phyloP scores from a whole-genome alignment of 257 asterid genomes.

The Linaria vulgaris region DNA sequence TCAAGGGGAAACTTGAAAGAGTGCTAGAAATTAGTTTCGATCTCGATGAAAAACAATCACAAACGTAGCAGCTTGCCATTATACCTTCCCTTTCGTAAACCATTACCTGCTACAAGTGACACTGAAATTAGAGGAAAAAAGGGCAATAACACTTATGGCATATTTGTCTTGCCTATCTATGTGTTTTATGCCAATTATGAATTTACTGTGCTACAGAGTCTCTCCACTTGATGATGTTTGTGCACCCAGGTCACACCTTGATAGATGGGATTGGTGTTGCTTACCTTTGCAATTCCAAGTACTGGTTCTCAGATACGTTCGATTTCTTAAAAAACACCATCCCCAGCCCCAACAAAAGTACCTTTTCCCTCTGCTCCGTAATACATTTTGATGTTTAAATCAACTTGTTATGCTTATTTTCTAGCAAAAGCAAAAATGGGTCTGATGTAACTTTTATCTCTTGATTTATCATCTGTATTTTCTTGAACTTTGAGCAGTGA shows the following conservation, averaged over 20 bases:
- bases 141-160: background rate
- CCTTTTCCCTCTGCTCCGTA: too few relatives aligned
- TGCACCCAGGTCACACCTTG: background rate
- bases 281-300: background rate
- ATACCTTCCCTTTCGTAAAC: background rate
- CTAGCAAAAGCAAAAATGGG: too few relatives aligned
- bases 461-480: background rate
- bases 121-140: background rate
- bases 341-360: conserved; percentile 1
- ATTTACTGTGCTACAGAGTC: background rate
- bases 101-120: background rate
- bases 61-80: background rate
- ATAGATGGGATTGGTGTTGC: too few relatives aligned
- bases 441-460: too few relatives aligned
- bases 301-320: background rate
- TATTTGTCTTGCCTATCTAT: background rate
- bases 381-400: too few relatives aligned
- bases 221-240: background rate
- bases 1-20: too few relatives aligned
- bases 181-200: background rate
- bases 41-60: background rate
- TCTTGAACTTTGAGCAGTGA: background rate
- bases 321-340: background rate
- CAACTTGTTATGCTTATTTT: background rate
- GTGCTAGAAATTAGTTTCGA: too few relatives aligned